These are phyloP conservation scores for Poterioochromonas sp. DNA, from an alignment of 352 stramenopile genomes.

Conservation along the genomic window DNA sequence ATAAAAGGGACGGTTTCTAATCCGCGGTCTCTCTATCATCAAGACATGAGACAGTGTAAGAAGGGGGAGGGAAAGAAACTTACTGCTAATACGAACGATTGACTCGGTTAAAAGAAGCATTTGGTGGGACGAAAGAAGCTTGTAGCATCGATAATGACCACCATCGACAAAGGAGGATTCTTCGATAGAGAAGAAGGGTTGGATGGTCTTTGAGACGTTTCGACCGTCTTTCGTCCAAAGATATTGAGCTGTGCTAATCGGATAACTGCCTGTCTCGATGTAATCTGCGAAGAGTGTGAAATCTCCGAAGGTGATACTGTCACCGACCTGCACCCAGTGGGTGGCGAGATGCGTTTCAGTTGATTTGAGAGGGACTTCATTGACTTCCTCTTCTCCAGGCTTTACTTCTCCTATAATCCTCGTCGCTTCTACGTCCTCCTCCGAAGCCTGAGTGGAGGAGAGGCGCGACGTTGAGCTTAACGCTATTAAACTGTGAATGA, in stretches of 20 bases:
- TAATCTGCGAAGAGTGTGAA: not conserved
- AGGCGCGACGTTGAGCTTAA: too few species aligned
- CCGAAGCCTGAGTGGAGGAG: too few species aligned
- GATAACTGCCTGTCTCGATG: not conserved
- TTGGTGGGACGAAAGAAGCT: not conserved
- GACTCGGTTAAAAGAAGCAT: not conserved
- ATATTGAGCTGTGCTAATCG: not conserved
- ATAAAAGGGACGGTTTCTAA: not conserved
- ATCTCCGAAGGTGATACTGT: slow-evolving; percentile 1
- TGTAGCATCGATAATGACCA: not conserved
- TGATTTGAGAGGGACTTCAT: not conserved
- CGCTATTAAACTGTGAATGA: too few species aligned
- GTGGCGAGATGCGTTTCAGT: not conserved
- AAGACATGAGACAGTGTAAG: not conserved
- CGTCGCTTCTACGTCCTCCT: too few species aligned
- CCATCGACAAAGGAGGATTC: not conserved
- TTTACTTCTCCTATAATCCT: too few species aligned
- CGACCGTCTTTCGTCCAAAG: slow-evolving; percentile 4
- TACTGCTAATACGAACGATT: not conserved
- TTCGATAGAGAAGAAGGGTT: not conserved
- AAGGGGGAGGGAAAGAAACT: not conserved
- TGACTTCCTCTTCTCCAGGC: too few species aligned
- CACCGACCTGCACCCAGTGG: slow-evolving; percentile 15
- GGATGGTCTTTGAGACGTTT: not conserved
- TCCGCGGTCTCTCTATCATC: not conserved